phyloP scores from a whole-genome alignment of 2,329 filamentous ascomycete genomes.

The Arthrobotrys megalospora region DNA sequence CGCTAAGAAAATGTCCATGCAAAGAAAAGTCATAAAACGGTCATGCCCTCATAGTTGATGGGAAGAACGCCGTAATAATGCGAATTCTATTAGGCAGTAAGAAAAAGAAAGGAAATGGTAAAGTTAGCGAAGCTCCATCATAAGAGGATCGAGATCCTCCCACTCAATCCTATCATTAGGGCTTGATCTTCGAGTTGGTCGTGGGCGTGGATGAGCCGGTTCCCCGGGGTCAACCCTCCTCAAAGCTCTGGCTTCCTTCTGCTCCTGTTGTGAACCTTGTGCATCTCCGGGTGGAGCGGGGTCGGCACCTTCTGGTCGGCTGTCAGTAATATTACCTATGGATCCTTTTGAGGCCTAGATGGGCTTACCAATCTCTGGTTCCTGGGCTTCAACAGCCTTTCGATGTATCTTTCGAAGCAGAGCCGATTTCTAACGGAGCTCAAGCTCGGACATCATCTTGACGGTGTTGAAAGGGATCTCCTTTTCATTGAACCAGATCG shows the following conservation, averaged over 20 bases:
- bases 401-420: constrained; percentile 44
- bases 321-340: background rate
- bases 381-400: constrained; percentile 32
- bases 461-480: constrained; percentile 63
- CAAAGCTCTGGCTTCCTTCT: constrained; percentile 32
- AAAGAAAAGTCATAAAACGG: constrained; percentile 3
- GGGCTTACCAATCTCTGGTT: background rate
- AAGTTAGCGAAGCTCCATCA: constrained; percentile 51
- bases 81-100: background rate
- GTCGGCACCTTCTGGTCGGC: background rate
- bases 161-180: constrained; percentile 6
- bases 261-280: background rate
- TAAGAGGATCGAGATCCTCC: constrained; percentile 42
- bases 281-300: background rate
- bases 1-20: constrained; percentile 14
- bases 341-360: background rate
- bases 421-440: constrained; percentile 63
- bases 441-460: constrained; percentile 63
- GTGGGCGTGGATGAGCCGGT: constrained; percentile 31
- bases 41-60: constrained; percentile 8
- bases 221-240: constrained; percentile 21
- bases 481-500: constrained; percentile 51
- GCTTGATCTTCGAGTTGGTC: constrained; percentile 12
- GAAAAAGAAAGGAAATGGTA: background rate
- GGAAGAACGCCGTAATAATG: constrained; percentile 10